phyloP scores from a whole-genome alignment of 371 early-diverging fungal species.

The Globomyces sp. region DNA sequence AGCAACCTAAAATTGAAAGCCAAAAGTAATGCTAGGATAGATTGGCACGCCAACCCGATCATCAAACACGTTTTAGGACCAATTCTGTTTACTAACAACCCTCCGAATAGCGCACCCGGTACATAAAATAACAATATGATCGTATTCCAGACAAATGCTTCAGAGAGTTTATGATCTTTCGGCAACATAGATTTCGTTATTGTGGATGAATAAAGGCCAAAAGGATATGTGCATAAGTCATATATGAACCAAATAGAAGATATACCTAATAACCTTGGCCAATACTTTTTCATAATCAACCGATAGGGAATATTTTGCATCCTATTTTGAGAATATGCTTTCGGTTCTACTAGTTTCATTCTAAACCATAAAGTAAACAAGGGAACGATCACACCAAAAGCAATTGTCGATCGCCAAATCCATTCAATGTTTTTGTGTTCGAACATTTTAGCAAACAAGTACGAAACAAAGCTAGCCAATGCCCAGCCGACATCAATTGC shows the following conservation, averaged over 20 bases:
- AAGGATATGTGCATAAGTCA: constrained; percentile 12
- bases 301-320: constrained; percentile 7
- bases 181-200: constrained; percentile 8
- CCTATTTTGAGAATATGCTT: constrained; percentile 9
- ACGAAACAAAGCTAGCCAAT: constrained; percentile 1
- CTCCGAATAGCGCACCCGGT: constrained; percentile 18
- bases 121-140: constrained; percentile 17
- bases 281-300: constrained; percentile 11
- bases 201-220: constrained; percentile 12
- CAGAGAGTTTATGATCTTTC: constrained; percentile 9
- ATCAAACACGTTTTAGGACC: constrained; percentile 12
- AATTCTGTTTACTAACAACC: constrained; percentile 12
- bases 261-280: constrained; percentile 8
- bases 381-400: constrained; percentile 6
- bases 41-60: constrained; percentile 7
- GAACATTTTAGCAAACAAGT: background rate
- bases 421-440: constrained; percentile 13
- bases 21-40: constrained; percentile 5
- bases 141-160: constrained; percentile 17
- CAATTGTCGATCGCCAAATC: constrained; percentile 18
- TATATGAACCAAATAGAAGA: constrained; percentile 19
- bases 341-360: constrained; percentile 15
- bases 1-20: background rate
- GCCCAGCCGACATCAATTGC: constrained; percentile 3
- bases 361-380: background rate